Evolutionary conservation across 768 basidiomycete genomes (phyloP).

Genomic region (Cubamyces sp.): DNA sequence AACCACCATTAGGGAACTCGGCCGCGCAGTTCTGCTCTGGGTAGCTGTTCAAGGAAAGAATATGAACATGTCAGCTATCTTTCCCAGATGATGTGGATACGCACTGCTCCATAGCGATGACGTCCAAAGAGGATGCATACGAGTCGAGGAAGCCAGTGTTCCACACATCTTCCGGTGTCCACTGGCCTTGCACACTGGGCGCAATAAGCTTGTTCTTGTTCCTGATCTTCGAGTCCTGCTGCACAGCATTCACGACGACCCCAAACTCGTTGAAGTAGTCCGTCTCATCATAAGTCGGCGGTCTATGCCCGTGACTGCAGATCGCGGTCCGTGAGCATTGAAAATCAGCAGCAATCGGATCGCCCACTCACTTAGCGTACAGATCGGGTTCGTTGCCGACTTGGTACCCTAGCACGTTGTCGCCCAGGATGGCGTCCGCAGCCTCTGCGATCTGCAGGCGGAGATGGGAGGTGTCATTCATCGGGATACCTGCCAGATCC

Average conservation of each 20-base stretch:
- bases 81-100: neutral
- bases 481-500: constrained; percentile 52
- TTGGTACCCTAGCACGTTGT: constrained; percentile 67
- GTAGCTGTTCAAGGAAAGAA: constrained; percentile 43
- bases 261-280: constrained; percentile 61
- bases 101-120: constrained; percentile 61
- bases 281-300: constrained; percentile 37
- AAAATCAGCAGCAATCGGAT: neutral
- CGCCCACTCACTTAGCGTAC: constrained; percentile 43
- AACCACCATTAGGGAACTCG: constrained; percentile 40
- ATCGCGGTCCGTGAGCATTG: neutral
- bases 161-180: constrained; percentile 57
- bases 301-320: constrained; percentile 41
- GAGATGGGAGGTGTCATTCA: constrained; percentile 65
- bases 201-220: constrained; percentile 58
- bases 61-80: neutral
- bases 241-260: constrained; percentile 47
- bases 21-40: constrained; percentile 66
- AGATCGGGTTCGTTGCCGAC: constrained; percentile 83
- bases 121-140: constrained; percentile 46
- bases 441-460: constrained; percentile 57
- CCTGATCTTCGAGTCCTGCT: constrained; percentile 42
- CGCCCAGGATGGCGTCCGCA: constrained; percentile 65
- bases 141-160: constrained; percentile 52
- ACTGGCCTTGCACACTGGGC: constrained; percentile 60